These are phyloP conservation scores for Marchantia paleacea DNA, from an alignment of 225 moss, liverwort and hornwort genomes.

Conservation along the genomic window DNA sequence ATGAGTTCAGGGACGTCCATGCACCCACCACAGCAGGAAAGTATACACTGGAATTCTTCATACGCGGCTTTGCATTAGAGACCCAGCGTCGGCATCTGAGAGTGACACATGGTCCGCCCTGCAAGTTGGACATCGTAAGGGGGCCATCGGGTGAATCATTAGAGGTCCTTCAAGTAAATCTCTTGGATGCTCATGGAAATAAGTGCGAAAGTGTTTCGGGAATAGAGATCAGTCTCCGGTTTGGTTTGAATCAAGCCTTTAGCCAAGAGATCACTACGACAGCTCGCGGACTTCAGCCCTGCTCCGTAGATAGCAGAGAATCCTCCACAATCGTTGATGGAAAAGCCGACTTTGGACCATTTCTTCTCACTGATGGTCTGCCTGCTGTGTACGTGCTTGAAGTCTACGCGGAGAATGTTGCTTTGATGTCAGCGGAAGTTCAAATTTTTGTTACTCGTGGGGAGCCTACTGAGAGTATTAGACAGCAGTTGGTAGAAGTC, in stretches of 20 bases:
- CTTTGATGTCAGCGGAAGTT: conserved; percentile 7
- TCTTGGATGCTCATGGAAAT: conserved; percentile 50
- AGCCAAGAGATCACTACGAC: background rate
- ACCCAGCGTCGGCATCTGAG: conserved; percentile 32
- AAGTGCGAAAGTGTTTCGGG: conserved; percentile 36
- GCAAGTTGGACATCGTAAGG: conserved; percentile 35
- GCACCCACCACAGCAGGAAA: conserved; percentile 50
- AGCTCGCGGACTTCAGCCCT: background rate
- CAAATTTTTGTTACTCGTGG: conserved; percentile 29
- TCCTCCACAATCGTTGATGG: conserved; percentile 17
- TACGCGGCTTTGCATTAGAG: conserved; percentile 30
- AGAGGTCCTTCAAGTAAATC: conserved; percentile 35
- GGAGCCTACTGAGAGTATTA: conserved; percentile 18
- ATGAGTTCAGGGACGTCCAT: conserved; percentile 29
- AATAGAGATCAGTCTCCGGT: conserved; percentile 28
- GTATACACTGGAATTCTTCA: conserved; percentile 42
- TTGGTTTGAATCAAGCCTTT: conserved; percentile 14
- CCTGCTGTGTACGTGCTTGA: conserved; percentile 31
- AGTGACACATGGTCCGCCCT: conserved; percentile 43
- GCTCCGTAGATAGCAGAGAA: conserved; percentile 13
- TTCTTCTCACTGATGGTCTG: conserved; percentile 25
- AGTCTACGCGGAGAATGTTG: conserved; percentile 10
- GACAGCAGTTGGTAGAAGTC: background rate
- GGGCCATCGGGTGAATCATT: conserved; percentile 28
- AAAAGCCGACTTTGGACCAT: conserved; percentile 32